These are phyloP conservation scores for Metschnikowia kofuensis DNA, from an alignment of 805 yeast species.

Conservation along the genomic window DNA sequence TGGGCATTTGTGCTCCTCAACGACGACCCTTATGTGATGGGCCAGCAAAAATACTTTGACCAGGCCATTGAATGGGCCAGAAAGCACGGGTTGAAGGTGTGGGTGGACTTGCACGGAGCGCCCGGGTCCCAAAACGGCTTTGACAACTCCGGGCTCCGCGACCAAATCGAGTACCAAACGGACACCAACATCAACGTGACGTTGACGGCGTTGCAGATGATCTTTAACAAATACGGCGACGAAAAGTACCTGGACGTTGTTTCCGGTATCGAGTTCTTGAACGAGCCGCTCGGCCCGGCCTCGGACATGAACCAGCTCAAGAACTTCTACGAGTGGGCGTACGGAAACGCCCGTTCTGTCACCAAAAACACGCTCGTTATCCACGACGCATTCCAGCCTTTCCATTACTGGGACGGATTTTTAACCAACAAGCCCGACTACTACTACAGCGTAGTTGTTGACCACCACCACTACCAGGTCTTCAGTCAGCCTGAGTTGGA, in stretches of 20 bases:
- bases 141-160: slow-evolving; percentile 89
- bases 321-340: slow-evolving; percentile 61
- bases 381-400: slow-evolving; percentile 77
- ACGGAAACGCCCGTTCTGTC: slow-evolving; percentile 57
- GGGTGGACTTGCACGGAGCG: slow-evolving; percentile 96
- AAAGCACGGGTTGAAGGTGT: slow-evolving; percentile 60
- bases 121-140: slow-evolving; percentile 97
- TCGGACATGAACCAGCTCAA: slow-evolving; percentile 58
- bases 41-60: slow-evolving; percentile 72
- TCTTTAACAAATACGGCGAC: slow-evolving; percentile 63
- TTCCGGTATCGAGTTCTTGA: slow-evolving; percentile 78
- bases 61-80: slow-evolving; percentile 76
- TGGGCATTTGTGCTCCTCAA: slow-evolving; percentile 75
- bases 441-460: slow-evolving; percentile 73
- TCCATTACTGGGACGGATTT: slow-evolving; percentile 57
- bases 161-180: slow-evolving; percentile 25
- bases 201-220: slow-evolving; percentile 48
- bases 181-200: slow-evolving; percentile 37
- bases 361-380: slow-evolving; percentile 55
- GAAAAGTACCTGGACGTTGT: slow-evolving; percentile 65
- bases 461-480: slow-evolving; percentile 90
- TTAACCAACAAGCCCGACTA: slow-evolving; percentile 33
- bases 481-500: slow-evolving; percentile 63
- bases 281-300: slow-evolving; percentile 83
- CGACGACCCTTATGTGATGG: slow-evolving; percentile 83